Percentiles rank a stretch among this genome's conserved stretches.
These are phyloP conservation scores for Wickerhamomyces sp. DNA, from an alignment of 1,139 yeast genomes.

Conservation along the genomic window DNA sequence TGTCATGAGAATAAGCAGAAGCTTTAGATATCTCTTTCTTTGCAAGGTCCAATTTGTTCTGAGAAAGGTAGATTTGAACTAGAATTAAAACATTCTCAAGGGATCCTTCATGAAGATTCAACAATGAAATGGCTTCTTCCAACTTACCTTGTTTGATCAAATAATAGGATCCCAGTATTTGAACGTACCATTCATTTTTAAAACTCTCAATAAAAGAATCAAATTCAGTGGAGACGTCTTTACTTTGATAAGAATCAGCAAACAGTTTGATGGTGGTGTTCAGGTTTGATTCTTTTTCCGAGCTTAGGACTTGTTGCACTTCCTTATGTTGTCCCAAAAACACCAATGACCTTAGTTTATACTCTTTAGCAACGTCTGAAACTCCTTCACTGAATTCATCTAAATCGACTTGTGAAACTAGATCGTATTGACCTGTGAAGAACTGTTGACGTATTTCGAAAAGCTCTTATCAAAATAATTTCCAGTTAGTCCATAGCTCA, in stretches of 20 bases:
- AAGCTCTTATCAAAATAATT: too few relatives aligned
- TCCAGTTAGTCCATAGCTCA: too few relatives aligned
- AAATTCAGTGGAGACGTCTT: conserved; percentile 10
- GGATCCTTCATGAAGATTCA: conserved; percentile 14
- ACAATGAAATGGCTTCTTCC: conserved; percentile 18
- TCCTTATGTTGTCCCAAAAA: conserved; percentile 9
- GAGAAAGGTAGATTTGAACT: conserved; percentile 15
- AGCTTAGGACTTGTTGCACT: conserved; percentile 1
- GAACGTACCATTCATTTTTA: conserved; percentile 10
- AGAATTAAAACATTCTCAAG: conserved; percentile 19
- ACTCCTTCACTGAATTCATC: conserved; percentile 11
- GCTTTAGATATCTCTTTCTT: conserved; percentile 14
- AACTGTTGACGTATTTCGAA: conserved; percentile 20
- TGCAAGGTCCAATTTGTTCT: conserved; percentile 16
- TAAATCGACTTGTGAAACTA: conserved; percentile 8
- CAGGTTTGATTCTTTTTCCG: conserved; percentile 4
- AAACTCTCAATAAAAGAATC: conserved; percentile 9
- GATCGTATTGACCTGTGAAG: conserved; percentile 18
- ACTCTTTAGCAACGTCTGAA: conserved; percentile 8
- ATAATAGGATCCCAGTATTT: conserved; percentile 19
- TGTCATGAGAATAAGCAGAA: conserved; percentile 53
- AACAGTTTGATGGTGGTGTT: conserved; percentile 9
- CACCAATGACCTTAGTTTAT: conserved; percentile 17
- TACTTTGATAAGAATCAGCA: conserved; percentile 9
- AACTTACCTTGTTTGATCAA: conserved; percentile 7